phyloP scores from a whole-genome alignment of 148 eudicot genomes.

The Persicaria maculosa region DNA sequence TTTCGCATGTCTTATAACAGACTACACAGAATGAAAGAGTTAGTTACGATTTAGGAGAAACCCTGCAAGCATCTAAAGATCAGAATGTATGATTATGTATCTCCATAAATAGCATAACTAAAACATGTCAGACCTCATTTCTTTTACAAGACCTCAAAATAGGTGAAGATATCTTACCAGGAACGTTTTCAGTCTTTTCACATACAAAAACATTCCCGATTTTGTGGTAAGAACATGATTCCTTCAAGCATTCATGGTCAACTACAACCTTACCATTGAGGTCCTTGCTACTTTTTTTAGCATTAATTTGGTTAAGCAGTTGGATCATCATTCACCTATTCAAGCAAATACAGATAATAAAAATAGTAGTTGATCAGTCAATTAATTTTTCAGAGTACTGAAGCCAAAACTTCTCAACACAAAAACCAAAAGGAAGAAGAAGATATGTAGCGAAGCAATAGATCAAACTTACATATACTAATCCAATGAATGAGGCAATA shows the following conservation, averaged over 20 bases:
- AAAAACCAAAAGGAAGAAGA: not conserved
- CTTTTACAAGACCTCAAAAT: not conserved
- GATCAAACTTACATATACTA: not conserved
- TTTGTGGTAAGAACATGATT: slow-evolving; percentile 75
- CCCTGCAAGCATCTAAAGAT: not conserved
- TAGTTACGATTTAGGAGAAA: not conserved
- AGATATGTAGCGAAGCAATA: not conserved
- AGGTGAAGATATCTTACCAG: slow-evolving; percentile 43
- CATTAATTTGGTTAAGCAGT: slow-evolving; percentile 81
- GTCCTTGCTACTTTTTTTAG: slow-evolving; percentile 79
- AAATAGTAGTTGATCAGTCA: not conserved
- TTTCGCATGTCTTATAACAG: slow-evolving; percentile 88
- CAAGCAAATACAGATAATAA: slow-evolving; percentile 3
- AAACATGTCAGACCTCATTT: not conserved
- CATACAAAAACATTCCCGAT: slow-evolving; percentile 90
- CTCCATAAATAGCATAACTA: not conserved
- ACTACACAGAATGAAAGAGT: slow-evolving; percentile 37
- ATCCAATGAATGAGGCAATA: not conserved
- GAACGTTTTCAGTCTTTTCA: slow-evolving; percentile 92
- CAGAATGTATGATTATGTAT: not conserved
- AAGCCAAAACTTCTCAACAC: not conserved
- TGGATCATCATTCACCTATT: slow-evolving; percentile 78
- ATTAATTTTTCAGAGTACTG: no score
- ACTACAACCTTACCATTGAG: slow-evolving; percentile 61
- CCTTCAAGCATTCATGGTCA: slow-evolving; percentile 83